Base-by-base conservation (phyloP, 352 stramenopile species). In the Peronospora farinosa region DNA sequence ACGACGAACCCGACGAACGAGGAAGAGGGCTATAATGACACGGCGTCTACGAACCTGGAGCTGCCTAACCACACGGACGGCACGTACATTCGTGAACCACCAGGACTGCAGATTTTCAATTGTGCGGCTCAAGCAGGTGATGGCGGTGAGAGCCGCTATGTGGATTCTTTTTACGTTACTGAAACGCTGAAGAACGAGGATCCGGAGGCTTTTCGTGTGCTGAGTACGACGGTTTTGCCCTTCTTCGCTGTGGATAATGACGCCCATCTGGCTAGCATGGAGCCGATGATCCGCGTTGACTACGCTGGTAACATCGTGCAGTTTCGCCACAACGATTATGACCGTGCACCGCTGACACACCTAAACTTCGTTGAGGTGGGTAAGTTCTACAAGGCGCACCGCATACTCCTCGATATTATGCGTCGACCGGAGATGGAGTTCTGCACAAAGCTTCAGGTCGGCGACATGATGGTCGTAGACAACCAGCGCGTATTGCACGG, bases 21-120 rank as follows among this genome's bases (percentile, higher is more conserved):
- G 6, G 70, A 71, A 1, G 74, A 92, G 46, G 51, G 54, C 40
- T 91, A 93, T 66, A 95, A 95, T 44, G 84, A 95, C 71, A 95
- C 84, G 21, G 84, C 84, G 35, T 90, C 78, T 7, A 92, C 82
- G 5, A 93, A 95, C 53, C 43, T 88, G 13, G 84, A 87, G 62
- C 65, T 95, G 49, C 63, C 87, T 47, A 76, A 80, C 38, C 84
- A 95, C 76, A 95, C 84, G 25, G 84, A 95, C 56, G 79, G 78
- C 63, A 93, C 78, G 55, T 95, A 95, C 67, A 87, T 92, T 45
- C 75, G 78, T 48, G 80, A 92, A 30, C 79, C 83, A 9, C 80
- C 84, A n/a, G 84, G 84, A 9, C 60, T 95, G 31, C 84, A 95
- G 60, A 89, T 95, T 55, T 95, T 95, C 65, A 95, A 95, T 64